Percentiles rank a stretch among this genome's conserved stretches.
These are phyloP conservation scores for Straminergon stramineum DNA, from an alignment of 225 moss, liverwort and hornwort genomes.

Conservation along the genomic window DNA sequence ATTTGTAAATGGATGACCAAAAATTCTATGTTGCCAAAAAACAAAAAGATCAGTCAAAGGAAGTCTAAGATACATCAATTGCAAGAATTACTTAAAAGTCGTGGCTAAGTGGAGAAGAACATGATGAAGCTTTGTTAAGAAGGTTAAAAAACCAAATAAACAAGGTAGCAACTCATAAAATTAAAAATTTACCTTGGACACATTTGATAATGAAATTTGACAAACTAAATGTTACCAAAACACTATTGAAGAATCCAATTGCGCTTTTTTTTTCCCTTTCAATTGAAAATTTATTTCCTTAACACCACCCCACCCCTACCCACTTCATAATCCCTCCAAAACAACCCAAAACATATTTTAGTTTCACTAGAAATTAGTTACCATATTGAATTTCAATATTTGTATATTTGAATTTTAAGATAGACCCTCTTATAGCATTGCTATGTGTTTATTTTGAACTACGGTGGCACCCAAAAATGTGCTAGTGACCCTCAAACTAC, in stretches of 20 bases:
- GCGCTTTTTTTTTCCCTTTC: not conserved
- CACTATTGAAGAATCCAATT: not conserved
- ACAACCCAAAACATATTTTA: no score
- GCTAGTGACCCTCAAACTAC: no score
- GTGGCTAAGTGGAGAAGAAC: not conserved
- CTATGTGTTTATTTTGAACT: not conserved
- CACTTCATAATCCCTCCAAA: rapidly evolving
- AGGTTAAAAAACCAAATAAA: not conserved
- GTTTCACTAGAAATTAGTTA: not conserved
- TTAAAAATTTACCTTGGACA: not conserved
- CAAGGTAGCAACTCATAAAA: not conserved
- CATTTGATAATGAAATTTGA: not conserved
- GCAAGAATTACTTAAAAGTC: not conserved
- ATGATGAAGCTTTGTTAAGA: not conserved
- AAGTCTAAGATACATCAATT: not conserved
- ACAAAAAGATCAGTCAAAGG: not conserved
- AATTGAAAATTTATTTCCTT: not conserved
- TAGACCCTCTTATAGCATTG: not conserved
- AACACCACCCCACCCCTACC: no score
- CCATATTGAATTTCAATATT: not conserved
- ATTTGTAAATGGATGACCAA: not conserved
- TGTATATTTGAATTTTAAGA: not conserved
- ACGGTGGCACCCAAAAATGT: no score
- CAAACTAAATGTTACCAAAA: not conserved
- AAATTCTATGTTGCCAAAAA: not conserved